phyloP scores from a whole-genome alignment of 352 stramenopile genomes.

The Phytophthora citrophthora region DNA sequence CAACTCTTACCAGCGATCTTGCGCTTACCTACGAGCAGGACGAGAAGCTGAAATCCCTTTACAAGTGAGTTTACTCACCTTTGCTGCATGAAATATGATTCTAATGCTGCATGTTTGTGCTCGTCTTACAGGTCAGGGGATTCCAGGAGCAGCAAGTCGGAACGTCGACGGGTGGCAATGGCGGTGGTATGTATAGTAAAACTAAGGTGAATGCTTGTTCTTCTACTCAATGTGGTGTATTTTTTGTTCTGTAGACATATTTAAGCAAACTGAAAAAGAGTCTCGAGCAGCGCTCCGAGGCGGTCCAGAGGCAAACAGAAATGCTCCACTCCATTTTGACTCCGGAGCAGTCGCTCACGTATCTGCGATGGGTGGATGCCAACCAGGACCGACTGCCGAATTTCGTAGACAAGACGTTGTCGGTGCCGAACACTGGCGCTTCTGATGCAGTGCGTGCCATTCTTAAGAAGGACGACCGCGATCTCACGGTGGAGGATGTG shows the following conservation, averaged over 20 bases:
- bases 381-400: conserved; percentile 75
- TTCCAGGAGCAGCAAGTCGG: conserved; percentile 84
- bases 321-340: conserved; percentile 88
- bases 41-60: conserved; percentile 88
- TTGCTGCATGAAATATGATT: background rate
- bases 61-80: conserved; percentile 65
- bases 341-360: conserved; percentile 84
- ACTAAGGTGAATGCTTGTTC: background rate
- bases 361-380: conserved; percentile 82
- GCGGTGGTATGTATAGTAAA: conserved; percentile 63
- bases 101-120: conserved; percentile 3
- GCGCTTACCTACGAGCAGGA: conserved; percentile 90
- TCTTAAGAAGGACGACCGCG: conserved; percentile 84
- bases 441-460: conserved; percentile 80
- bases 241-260: conserved; percentile 66
- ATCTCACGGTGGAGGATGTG: conserved; percentile 88
- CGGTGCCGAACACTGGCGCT: conserved; percentile 53
- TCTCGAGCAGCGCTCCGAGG: conserved; percentile 78
- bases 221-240: background rate
- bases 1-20: conserved; percentile 76
- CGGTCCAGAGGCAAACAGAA: conserved; percentile 81
- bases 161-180: conserved; percentile 81
- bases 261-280: conserved; percentile 89
- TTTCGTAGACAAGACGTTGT: conserved; percentile 71
- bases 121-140: conserved; percentile 59